Base-by-base conservation (phyloP, 169 alveolate genomes). In the Eimeria falciformis region DNA sequence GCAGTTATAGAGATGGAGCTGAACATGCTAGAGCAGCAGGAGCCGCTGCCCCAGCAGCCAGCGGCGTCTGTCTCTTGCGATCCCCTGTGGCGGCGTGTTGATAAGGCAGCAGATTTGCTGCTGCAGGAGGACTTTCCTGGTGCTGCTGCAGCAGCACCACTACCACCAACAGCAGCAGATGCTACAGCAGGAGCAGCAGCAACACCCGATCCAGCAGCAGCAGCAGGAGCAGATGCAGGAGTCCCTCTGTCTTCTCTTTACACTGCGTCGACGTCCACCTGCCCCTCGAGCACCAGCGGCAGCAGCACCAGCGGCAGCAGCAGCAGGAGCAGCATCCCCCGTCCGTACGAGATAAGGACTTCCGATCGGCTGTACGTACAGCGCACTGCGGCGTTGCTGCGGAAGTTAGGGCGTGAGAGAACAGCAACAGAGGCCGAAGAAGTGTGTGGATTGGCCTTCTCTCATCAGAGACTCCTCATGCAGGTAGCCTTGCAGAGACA, bases 401-500 rank as follows among this genome's bases (percentile, higher is more conserved):
- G 79, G 23, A 7, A 11, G 18, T 6, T 18, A 1, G 62, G 79
- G 7, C 82, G 73, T 27, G 91, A 58, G 71, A 73, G 21, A 1
- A 29, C 47, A 43, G 46, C 62, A 3, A 29, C 81, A 25, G 82
- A 84, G 14, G 46, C 82, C 5, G 90, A 82, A 53, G 90, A 82
- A 82, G 40, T 82, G 7, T 82, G 78, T 53, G 90, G 65, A 1
- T 55, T 25, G 50, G 55, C 53, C 23, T 43, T 82, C 11, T 75
- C 90, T 5, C 90, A 82, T 62, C 90, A 82, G 75, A 2, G 37
- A n/a, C 90, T 82, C 66, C 78, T 82, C 6, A 29, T 82, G 50
- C 90, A 58, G 33, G 62, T 82, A 17, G 75, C 90, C 11, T 55
- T 21, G n/a, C 90, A 82, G 62, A 5, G 90, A 27, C 90, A 82